These are phyloP conservation scores for Beta vulgaris DNA, from an alignment of 148 eudicot genomes.

Conservation along the genomic window DNA sequence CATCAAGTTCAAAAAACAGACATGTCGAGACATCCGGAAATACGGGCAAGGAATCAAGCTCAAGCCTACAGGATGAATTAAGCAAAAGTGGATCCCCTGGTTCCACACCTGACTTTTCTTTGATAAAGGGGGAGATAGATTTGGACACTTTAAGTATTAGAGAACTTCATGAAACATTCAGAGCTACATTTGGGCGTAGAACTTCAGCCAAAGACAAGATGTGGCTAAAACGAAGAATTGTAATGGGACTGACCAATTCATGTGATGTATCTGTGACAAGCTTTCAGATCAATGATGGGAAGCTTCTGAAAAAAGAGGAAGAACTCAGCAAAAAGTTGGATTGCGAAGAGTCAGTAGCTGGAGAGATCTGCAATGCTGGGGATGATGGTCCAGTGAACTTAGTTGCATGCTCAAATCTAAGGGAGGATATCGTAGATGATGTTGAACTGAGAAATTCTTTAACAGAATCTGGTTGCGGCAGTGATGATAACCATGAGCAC, in stretches of 20 bases:
- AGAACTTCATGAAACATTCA: conserved; percentile 93
- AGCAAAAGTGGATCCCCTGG: conserved; percentile 35
- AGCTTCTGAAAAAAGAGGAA: conserved; percentile 47
- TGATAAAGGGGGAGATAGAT: conserved; percentile 71
- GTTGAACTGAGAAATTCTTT: conserved; percentile 33
- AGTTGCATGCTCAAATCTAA: conserved; percentile 25
- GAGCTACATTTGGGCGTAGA: conserved; percentile 90
- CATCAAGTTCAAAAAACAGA: conserved; percentile 28
- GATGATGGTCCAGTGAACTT: conserved; percentile 29
- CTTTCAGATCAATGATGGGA: conserved; percentile 57
- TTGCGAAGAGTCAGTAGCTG: conserved; percentile 38
- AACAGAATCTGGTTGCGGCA: conserved; percentile 32
- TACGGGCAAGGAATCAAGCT: conserved; percentile 33
- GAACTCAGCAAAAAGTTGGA: conserved; percentile 33
- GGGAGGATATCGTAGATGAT: conserved; percentile 32
- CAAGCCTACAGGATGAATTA: conserved; percentile 32
- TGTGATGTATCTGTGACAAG: conserved; percentile 72
- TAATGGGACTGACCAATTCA: conserved; percentile 91
- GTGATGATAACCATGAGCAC: conserved; percentile 46
- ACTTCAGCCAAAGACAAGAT: conserved; percentile 89
- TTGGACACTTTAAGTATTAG: conserved; percentile 71
- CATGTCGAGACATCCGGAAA: conserved; percentile 33
- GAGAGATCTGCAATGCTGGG: conserved; percentile 32
- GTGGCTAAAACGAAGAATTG: conserved; percentile 95
- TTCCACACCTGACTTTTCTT: conserved; percentile 70